phyloP scores from a whole-genome alignment of 2,329 filamentous ascomycete species.

The Talaromyces sp. region DNA sequence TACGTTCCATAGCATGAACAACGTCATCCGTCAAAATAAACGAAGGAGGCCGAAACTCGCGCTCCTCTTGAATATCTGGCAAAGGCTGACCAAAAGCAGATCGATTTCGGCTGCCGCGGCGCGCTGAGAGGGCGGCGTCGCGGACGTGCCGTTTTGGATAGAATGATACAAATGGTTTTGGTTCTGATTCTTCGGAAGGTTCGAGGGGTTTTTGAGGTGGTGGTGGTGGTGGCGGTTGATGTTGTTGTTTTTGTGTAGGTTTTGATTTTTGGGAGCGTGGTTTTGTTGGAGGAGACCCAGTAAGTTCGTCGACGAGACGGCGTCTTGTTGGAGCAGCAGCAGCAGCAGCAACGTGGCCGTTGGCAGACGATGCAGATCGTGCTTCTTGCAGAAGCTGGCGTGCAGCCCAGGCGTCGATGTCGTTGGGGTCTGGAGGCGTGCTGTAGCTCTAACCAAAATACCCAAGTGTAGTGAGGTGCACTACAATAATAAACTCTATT shows the following conservation, averaged over 20 bases:
- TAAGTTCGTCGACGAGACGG: constrained; percentile 8
- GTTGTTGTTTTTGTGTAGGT: too few species aligned
- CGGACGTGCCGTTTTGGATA: constrained; percentile 76
- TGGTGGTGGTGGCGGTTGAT: neutral
- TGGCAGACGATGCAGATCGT: constrained; percentile 44
- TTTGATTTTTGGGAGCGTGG: neutral
- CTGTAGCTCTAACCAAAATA: constrained; percentile 43
- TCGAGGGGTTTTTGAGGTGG: neutral
- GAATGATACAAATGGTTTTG: constrained; percentile 76
- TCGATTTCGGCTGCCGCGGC: constrained; percentile 63
- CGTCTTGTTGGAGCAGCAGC: constrained; percentile 5
- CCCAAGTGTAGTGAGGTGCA: too few species aligned
- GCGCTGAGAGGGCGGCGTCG: constrained; percentile 69
- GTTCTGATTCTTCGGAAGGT: neutral
- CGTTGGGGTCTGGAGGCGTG: constrained; percentile 61
- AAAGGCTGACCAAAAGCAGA: constrained; percentile 78
- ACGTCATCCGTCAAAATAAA: constrained; percentile 48
- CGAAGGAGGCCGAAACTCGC: constrained; percentile 70
- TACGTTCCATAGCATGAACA: constrained; percentile 36
- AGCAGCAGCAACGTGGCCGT: too few species aligned
- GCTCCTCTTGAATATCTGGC: constrained; percentile 61
- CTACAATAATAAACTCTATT: too few species aligned
- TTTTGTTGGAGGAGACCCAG: constrained; percentile 5
- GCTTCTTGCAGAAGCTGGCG: constrained; percentile 74
- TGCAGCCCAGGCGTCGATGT: constrained; percentile 66